A percentile compares a stretch with the other conserved stretches of the same genome.
Conservation (phyloP, 306 rosid genomes). For the Dicorynia guianensis region DNA sequence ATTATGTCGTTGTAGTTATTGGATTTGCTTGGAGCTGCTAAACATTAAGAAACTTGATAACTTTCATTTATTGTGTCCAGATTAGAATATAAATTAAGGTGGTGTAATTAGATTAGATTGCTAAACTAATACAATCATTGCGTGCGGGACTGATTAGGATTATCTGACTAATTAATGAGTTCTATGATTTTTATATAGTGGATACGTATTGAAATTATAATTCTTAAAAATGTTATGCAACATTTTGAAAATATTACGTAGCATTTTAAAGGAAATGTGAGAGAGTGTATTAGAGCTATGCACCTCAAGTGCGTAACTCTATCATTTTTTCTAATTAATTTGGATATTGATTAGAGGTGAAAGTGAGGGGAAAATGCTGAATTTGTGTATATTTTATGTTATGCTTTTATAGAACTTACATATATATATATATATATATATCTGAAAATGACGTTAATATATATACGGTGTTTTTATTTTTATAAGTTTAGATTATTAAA, state of each 20-base stretch:
- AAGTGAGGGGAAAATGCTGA: conserved; percentile 53
- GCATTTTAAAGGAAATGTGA: no score
- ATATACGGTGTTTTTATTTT: no score
- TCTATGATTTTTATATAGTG: no score
- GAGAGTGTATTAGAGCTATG: no score
- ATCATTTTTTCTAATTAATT: no score
- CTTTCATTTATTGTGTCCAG: conserved; percentile 16
- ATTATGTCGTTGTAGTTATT: conserved; percentile 19
- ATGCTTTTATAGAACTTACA: conserved; percentile 15
- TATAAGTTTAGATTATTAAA: no score
- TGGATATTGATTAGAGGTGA: conserved; percentile 34
- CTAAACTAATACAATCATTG: conserved; percentile 47
- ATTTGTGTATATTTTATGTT: not conserved
- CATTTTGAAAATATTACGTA: no score
- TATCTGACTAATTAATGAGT: no score
- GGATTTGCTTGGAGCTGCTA: conserved; percentile 30
- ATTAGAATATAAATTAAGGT: conserved; percentile 26
- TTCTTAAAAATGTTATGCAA: no score
- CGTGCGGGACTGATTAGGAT: conserved; percentile 35
- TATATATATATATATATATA: conserved; percentile 8
- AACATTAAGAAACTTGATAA: conserved; percentile 25
- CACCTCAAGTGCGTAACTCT: no score
- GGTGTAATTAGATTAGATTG: conserved; percentile 45
- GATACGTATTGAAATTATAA: no score
- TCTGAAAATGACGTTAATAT: not conserved